Evolutionary conservation across 257 asterid genomes (phyloP), one percentile per base, ranked within the genome.

Genomic region (Ocimum tenuiflorum): DNA sequence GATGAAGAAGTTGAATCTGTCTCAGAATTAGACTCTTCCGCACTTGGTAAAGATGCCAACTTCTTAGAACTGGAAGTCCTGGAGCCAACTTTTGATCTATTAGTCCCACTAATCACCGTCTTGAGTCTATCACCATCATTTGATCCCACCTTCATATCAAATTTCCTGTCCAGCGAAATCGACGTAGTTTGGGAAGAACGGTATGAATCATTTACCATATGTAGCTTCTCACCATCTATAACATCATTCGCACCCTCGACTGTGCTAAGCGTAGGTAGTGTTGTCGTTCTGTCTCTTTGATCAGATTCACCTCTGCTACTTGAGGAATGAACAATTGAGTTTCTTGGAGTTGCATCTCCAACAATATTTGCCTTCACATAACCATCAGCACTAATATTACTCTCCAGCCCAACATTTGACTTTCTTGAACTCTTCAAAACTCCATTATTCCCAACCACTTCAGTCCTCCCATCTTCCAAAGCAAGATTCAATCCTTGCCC

Each of bases 1-100:
- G 97, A 90, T 19, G 96, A 81, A 49, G 87, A 85, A 70, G 77
- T 67, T 23, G 91, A 73, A 72, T 81, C 95, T 14, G 95, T 74
- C 72, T 80, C 91, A 35, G 91, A 87, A 82, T 81, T 88, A 60
- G 96, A 90, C 46, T 83, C 96, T 73, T 59, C 86, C 65, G 79
- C 86, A 67, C 84, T 86, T 20, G 84, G 79, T 63, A 81, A 70
- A 24, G 86, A 80, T 65, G 91, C 74, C 66, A 60, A 79, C 75
- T 68, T 82, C 70, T 73, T 36, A 59, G 88, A 80, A 69, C 69
- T 49, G 29, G 85, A 65, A 66, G 69, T 70, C 71, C 60, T 75
- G 42, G 88, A 73, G 67, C 58, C 75, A 69, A 62, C 6, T 64
- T 46, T 65, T 14, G 80, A 75, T 56, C 72, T 79, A 81, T 68